Base-by-base conservation (phyloP, 352 stramenopile genomes). In the Ophiocytium majus region DNA sequence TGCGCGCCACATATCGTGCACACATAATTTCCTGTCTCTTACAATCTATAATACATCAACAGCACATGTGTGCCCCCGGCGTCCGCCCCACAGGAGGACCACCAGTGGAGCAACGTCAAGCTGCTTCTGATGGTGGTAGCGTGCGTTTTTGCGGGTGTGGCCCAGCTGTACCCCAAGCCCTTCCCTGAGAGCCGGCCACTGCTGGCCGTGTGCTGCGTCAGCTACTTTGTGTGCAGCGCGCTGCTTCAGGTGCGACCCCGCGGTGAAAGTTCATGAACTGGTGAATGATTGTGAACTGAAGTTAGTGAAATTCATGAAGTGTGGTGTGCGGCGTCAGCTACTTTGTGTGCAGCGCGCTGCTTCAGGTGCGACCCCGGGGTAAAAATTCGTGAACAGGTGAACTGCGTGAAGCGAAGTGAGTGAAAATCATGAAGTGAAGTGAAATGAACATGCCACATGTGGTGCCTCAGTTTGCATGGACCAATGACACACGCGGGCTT, bases 91-190 rank as follows among this genome's bases (percentile, higher is more conserved):
- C 80, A 90, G 76, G 76, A 94, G 88, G 90, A 96, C 82, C 92
- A 96, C 84, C 90, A 94, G 32, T 91, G 95, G 87, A 94, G 97
- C 85, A 98, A 98, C 91, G 93, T 96, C 14, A 97, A 98, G 89
- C 92, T 98, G 80, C 89, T 94, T 36, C 89, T 98, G 57, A 93
- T 98, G 92, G 93, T 97, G 78, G 88, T 97, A 80, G 93, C 95
- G 31, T 96, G 95, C 84, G 86, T 95, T 63, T 99, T 99, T 91
- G 94, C 93, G 1, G 83, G 93, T 17, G 82, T 93, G 5, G 94
- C 95, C 23, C 98, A 98, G 86, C 97, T 99, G 86, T 91, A 89
- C 87, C 91, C 92, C 0, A 85, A 93, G 31, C 91, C 92, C 32
- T 96, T 96, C 86, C 93, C 93, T 31, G 90, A 94, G 80, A 93